Percentiles rank a stretch among this genome's conserved stretches.
These are phyloP conservation scores for Taiwanofungus camphoratus DNA, from an alignment of 1,284 basidiomycete species.

Conservation along the genomic window DNA sequence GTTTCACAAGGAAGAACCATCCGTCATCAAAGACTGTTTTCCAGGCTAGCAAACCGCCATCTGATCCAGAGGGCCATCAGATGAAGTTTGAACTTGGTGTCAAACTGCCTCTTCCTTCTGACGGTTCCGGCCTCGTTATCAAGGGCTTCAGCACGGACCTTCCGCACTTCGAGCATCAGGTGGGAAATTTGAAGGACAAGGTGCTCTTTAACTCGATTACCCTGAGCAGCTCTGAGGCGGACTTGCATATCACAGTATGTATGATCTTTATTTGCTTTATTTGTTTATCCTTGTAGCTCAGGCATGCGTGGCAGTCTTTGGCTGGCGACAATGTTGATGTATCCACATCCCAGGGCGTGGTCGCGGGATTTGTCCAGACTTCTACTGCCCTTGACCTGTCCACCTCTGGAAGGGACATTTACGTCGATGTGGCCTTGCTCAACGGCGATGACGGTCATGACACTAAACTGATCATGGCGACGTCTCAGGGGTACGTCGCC, in stretches of 20 bases:
- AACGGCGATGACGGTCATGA: conserved; percentile 23
- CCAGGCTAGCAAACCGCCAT: no score
- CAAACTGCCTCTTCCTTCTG: conserved; percentile 14
- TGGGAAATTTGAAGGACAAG: conserved; percentile 15
- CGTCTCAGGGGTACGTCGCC: conserved; percentile 37
- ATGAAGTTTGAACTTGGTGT: conserved; percentile 19
- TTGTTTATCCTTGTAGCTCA: no score
- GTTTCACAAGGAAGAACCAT: no score
- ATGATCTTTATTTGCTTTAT: no score
- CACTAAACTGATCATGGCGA: conserved; percentile 23
- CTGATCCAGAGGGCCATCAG: no score
- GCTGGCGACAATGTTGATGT: conserved; percentile 24
- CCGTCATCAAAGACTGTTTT: no score
- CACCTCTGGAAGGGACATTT: conserved; percentile 33
- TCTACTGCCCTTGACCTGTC: conserved; percentile 29
- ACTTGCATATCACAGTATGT: no score
- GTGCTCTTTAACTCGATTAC: conserved; percentile 15
- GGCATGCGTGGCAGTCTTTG: conserved; percentile 26
- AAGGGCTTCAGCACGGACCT: conserved; percentile 19
- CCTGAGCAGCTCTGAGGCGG: conserved; percentile 14
- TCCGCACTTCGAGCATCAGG: conserved; percentile 18
- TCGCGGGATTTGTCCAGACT: conserved; percentile 35
- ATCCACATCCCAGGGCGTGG: conserved; percentile 28
- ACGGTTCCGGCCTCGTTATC: conserved; percentile 9
- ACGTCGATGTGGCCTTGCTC: conserved; percentile 29